A percentile compares a stretch with the other conserved stretches of the same genome.
Evolutionary conservation across 1,284 basidiomycete species (phyloP).

Genomic region (Puccinia coronata): DNA sequence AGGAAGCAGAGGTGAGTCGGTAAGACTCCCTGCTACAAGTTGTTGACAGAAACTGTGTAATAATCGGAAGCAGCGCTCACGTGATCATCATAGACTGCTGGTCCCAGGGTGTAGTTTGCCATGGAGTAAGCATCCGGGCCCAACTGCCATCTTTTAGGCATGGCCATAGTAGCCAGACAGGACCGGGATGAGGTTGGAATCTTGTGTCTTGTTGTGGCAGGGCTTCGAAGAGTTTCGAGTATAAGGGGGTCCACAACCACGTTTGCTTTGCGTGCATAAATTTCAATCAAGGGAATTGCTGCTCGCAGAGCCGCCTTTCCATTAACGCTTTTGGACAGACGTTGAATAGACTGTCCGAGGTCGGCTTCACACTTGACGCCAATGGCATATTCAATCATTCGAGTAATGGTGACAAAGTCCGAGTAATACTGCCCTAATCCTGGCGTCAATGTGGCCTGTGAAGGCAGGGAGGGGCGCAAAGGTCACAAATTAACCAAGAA

Average conservation of each 20-base stretch:
- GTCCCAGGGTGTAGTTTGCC: slow-evolving; percentile 37
- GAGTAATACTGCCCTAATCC: slow-evolving; percentile 65
- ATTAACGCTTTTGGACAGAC: slow-evolving; percentile 25
- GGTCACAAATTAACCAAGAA: too few relatives aligned
- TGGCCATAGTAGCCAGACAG: slow-evolving; percentile 43
- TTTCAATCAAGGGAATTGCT: slow-evolving; percentile 37
- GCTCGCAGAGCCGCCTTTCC: slow-evolving; percentile 15
- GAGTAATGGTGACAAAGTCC: slow-evolving; percentile 69
- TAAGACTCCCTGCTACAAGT: neutral
- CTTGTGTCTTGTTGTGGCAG: neutral
- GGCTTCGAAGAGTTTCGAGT: neutral
- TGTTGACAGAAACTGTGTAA: neutral
- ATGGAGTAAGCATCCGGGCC: slow-evolving; percentile 21
- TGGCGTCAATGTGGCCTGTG: slow-evolving; percentile 39
- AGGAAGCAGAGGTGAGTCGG: neutral
- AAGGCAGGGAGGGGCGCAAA: too few relatives aligned
- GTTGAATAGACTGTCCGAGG: slow-evolving; percentile 14
- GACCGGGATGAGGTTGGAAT: neutral
- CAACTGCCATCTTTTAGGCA: slow-evolving; percentile 49
- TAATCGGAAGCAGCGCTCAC: neutral
- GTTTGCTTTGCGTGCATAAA: slow-evolving; percentile 39
- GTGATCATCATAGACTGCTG: slow-evolving; percentile 48
- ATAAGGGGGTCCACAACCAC: neutral
- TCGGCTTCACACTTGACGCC: slow-evolving; percentile 61
- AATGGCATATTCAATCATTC: slow-evolving; percentile 67